Evolutionary conservation across 2,329 filamentous ascomycete species (phyloP), one percentile per base, ranked within the genome.

Genomic region (Cladosporium sp.): DNA sequence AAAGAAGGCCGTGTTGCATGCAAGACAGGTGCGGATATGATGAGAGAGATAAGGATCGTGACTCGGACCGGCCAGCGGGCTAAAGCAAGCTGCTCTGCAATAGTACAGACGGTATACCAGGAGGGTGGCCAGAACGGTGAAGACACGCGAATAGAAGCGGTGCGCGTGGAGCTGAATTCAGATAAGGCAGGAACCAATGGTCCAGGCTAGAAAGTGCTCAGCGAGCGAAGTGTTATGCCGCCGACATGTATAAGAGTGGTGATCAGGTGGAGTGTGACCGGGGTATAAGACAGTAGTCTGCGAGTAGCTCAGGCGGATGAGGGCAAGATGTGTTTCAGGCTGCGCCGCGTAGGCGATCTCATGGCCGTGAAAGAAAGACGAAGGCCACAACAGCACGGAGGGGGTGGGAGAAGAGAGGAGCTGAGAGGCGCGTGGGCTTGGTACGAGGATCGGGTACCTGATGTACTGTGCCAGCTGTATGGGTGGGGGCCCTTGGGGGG

Each of bases 211-310:
- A 39, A 43, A 26, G 34, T 34, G 48, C 49, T 46, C 48, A 56
- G 34, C 49, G 49, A 63, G 60, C 60, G 28, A 63, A 51, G 49
- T 56, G 60, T 63, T 63, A 63, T 63, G 49, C 60, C 32, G 60
- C 49, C 8, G 34, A 28, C 60, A 63, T 63, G 60, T 63, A 63
- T 63, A 63, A 63, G 48, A 54, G 49, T 34, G 18, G 49, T 63
- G 60, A 46, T 53, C 49, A 28, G 32, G 60, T 54, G 60, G 49
- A 63, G 60, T 21, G 30, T 32, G 34, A 30, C 49, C 21, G 30
- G 60, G 60, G 32, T 56, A 25, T 39, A 46, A n/a, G 25, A 57
- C 32, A 62, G 46, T 63, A 21, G 60, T 21, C 28, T 46, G 39
- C 18, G 32, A 56, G 34, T n/a, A 23, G 49, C 60, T 56, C 46